Conservation (phyloP, 495 filamentous ascomycete species). For the Neurospora sp. region DNA sequence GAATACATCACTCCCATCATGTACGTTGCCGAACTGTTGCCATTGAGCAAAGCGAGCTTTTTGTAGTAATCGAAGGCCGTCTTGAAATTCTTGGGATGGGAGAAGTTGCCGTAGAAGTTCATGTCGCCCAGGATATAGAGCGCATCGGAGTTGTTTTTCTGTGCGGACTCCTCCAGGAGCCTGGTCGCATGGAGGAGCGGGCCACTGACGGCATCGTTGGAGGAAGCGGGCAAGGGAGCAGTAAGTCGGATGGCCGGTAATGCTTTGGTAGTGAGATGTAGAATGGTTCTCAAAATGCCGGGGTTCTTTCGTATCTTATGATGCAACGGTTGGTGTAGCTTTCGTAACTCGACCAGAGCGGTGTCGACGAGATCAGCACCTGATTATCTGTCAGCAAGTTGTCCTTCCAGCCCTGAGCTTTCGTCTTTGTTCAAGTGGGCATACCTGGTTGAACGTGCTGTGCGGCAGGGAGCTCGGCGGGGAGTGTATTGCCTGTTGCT, state of each 20-base stretch:
- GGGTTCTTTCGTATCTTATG: conserved; percentile 26
- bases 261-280: conserved; percentile 28
- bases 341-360: conserved; percentile 32
- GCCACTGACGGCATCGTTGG: conserved; percentile 19
- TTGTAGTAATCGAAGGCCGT: conserved; percentile 77
- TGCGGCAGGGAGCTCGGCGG: conserved; percentile 19
- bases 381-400: conserved; percentile 12
- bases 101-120: conserved; percentile 94
- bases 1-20: conserved; percentile 97
- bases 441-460: conserved; percentile 21
- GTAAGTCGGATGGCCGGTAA: conserved; percentile 33
- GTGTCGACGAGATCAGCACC: conserved; percentile 37
- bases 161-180: conserved; percentile 65
- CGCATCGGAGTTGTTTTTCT: conserved; percentile 72
- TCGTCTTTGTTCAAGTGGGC: background rate
- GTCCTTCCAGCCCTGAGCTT: background rate
- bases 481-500: conserved; percentile 15
- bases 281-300: conserved; percentile 27
- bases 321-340: conserved; percentile 28
- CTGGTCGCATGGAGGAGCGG: conserved; percentile 52
- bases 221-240: conserved; percentile 26
- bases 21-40: conserved; percentile 85
- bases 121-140: conserved; percentile 86
- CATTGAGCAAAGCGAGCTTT: conserved; percentile 62
- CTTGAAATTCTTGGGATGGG: conserved; percentile 73